Evolutionary conservation across 129 eudicot species (phyloP).

Genomic region (Pulicaria dysenterica): DNA sequence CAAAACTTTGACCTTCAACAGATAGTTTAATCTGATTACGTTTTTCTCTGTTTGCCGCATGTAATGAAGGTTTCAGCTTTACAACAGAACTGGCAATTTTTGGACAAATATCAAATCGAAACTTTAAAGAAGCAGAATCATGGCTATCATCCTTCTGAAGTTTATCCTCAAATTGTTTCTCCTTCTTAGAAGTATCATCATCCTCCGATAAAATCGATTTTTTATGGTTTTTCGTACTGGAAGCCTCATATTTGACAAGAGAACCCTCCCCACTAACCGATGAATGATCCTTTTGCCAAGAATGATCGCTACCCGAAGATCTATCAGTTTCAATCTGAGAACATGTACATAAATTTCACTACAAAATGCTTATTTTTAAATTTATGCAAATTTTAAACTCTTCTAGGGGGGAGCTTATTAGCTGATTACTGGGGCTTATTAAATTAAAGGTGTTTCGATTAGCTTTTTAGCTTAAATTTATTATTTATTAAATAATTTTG

Average conservation of each 20-base stretch:
- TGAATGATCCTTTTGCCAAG: not conserved
- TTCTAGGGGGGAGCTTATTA: too few species aligned
- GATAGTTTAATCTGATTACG: slow-evolving; percentile 41
- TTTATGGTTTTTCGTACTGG: not conserved
- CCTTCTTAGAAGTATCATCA: not conserved
- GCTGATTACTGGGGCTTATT: too few species aligned
- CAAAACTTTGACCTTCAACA: slow-evolving; percentile 23
- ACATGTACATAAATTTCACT: not conserved
- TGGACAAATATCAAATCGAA: slow-evolving; percentile 60
- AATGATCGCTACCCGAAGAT: slow-evolving; percentile 17
- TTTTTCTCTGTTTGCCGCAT: slow-evolving; percentile 39
- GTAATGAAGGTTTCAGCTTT: slow-evolving; percentile 56
- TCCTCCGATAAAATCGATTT: not conserved
- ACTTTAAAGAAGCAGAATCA: not conserved
- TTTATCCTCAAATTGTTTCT: slow-evolving; percentile 13
- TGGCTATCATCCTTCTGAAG: slow-evolving; percentile 21
- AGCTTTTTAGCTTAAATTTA: too few species aligned
- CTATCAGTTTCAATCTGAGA: slow-evolving; percentile 32
- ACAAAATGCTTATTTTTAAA: not conserved
- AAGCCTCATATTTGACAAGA: slow-evolving; percentile 7
- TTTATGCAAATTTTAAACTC: too few species aligned
- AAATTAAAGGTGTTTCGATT: too few species aligned
- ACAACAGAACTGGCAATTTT: slow-evolving; percentile 14
- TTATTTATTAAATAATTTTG: too few species aligned
- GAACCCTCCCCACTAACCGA: slow-evolving; percentile 1